Evolutionary conservation across 2,329 filamentous ascomycete genomes (phyloP).

Genomic region (Scedosporium boydii): DNA sequence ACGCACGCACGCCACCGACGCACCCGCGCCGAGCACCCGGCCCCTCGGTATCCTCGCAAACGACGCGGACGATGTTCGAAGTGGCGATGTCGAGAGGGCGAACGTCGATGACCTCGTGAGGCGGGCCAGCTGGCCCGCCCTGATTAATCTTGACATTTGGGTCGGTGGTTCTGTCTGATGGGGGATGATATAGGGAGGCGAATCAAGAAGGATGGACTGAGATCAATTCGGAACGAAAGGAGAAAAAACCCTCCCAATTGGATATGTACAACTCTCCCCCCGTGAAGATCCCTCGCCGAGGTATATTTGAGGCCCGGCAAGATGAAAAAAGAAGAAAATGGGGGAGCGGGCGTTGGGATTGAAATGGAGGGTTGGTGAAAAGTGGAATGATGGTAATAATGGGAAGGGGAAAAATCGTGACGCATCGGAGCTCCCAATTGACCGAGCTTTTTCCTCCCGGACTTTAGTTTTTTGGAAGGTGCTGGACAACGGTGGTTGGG

Average conservation of each 20-base stretch:
- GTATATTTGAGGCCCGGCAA: not conserved
- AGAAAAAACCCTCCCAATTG: not conserved
- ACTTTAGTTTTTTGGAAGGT: not conserved
- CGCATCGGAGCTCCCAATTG: constrained; percentile 1
- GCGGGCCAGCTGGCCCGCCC: constrained; percentile 56
- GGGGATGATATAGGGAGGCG: not conserved
- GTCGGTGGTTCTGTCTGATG: not conserved
- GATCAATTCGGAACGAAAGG: not conserved
- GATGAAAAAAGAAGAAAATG: not conserved
- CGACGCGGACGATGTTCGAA: constrained; percentile 22
- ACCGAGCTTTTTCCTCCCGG: constrained; percentile 1
- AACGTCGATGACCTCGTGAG: constrained; percentile 47
- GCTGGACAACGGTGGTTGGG: not conserved
- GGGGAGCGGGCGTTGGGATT: not conserved
- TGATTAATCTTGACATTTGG: constrained; percentile 56
- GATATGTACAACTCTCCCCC: constrained; percentile 14
- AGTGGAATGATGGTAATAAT: constrained; percentile 4
- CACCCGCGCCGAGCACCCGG: constrained; percentile 21
- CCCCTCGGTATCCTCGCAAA: constrained; percentile 22
- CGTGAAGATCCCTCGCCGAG: not conserved
- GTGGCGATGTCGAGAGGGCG: constrained; percentile 29
- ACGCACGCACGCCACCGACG: constrained; percentile 12
- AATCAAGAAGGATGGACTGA: not conserved
- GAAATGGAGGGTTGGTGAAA: not conserved
- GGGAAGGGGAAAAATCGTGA: constrained; percentile 4